phyloP scores from a whole-genome alignment of 441 rosid species.

The Populus tomentosa region DNA sequence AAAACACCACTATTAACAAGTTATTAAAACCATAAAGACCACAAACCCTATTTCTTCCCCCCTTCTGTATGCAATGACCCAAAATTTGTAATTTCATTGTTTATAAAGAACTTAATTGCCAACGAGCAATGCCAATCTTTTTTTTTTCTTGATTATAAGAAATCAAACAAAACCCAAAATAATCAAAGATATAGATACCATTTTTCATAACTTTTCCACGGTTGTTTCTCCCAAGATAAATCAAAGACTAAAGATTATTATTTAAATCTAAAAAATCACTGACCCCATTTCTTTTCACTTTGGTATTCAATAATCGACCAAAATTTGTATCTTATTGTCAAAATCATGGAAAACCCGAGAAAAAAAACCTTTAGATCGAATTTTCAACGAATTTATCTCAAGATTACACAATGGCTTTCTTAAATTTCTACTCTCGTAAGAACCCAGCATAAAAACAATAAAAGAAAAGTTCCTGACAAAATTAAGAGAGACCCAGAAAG shows the following conservation, averaged over 20 bases:
- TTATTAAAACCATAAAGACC: not conserved
- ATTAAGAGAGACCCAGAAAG: not conserved
- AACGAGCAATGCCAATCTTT: not conserved
- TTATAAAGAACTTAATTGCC: not conserved
- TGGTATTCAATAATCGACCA: not conserved
- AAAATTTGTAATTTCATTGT: no score
- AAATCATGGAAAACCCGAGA: not conserved
- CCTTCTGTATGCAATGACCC: not conserved
- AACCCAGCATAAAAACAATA: not conserved
- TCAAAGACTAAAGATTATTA: not conserved
- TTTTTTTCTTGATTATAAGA: not conserved
- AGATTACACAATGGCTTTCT: not conserved
- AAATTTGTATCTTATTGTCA: not conserved
- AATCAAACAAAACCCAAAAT: not conserved
- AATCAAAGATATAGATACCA: not conserved
- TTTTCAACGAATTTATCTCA: not conserved
- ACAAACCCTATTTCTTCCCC: not conserved
- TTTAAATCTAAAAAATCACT: not conserved
- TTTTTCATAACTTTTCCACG: not conserved
- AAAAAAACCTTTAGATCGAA: not conserved
- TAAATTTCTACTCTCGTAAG: not conserved
- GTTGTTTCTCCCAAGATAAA: not conserved
- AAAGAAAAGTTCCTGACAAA: not conserved
- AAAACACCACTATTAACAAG: not conserved
- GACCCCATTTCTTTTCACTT: not conserved